Evolutionary conservation across 345 rosid species (phyloP), one percentile per base, ranked within the genome.

Genomic region (Syzygium grande): DNA sequence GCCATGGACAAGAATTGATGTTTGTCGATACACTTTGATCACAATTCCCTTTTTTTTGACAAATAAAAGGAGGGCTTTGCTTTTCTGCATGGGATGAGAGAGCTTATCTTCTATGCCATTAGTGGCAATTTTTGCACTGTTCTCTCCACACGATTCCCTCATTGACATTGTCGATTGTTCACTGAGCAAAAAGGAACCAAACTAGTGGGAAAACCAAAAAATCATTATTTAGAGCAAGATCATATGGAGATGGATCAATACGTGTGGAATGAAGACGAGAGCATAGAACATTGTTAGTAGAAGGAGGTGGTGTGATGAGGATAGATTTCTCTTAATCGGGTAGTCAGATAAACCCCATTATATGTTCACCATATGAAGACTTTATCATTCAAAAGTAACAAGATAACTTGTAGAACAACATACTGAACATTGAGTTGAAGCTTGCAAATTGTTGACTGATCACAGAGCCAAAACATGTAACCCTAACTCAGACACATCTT

Each of bases 11-110:
- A 56, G 73, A 63, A 85, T 55, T 85, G 73, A 85, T 54, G 73
- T 85, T 85, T 85, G 86, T 56, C 77, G 73, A 85, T 56, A 56
- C 68, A 56, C 86, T 38, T 85, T 34, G 73, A 85, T 85, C 52
- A 27, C 53, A 55, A 85, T 52, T 53, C 41, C 21, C 58, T 85
- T 52, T 56, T 84, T 68, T 38, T 30, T 43, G 65, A 54, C 61
- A 85, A 56, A 85, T 54, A 51, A 85, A 85, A 63, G 61, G 52
- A 54, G 65, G 19, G 86, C 52, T 85, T 85, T 56, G n/a, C 46
- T 85, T 85, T 85, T 56, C 27, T 43, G 83, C 83, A 73, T 73
- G 83, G 41, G 83, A 38, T 73, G 27, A 73, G 63, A 58, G 83
- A 73, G 49, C 8, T 73, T 73, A 55, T 85, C 73, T 59, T 56